phyloP scores from a whole-genome alignment of 306 rosid genomes.

The Prunus armeniaca region DNA sequence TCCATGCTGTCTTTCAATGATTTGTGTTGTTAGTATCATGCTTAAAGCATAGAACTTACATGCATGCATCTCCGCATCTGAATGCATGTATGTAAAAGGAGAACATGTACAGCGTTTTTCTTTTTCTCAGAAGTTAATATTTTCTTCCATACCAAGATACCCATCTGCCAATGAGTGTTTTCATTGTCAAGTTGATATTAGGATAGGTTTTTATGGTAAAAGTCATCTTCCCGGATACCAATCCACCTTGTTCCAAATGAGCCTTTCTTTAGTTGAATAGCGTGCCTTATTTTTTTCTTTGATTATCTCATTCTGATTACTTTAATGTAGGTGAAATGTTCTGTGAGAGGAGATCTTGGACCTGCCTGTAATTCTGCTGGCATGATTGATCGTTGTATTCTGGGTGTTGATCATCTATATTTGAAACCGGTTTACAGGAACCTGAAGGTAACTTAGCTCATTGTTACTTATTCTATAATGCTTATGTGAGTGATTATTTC shows the following conservation, averaged over 20 bases:
- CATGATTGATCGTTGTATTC: slow-evolving; percentile 82
- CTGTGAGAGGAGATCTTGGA: slow-evolving; percentile 78
- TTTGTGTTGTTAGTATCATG: background rate
- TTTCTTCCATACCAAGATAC: background rate
- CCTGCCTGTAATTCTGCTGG: slow-evolving; percentile 95
- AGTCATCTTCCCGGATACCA: background rate
- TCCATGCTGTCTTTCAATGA: background rate
- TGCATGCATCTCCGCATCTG: background rate
- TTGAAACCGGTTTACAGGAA: slow-evolving; percentile 78
- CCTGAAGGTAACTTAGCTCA: slow-evolving; percentile 57
- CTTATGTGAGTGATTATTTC: slow-evolving; percentile 18
- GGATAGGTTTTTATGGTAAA: background rate
- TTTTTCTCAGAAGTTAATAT: background rate
- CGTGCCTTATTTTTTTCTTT: background rate
- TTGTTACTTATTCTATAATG: slow-evolving; percentile 15
- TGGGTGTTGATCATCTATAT: slow-evolving; percentile 72
- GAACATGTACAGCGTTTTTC: background rate
- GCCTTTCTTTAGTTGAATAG: background rate
- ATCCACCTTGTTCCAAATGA: background rate
- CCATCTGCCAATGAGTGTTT: background rate
- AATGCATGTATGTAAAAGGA: background rate
- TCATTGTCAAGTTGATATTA: background rate
- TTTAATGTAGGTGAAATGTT: slow-evolving; percentile 69
- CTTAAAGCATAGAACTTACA: background rate
- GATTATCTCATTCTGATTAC: slow-evolving; percentile 30